phyloP scores from a whole-genome alignment of 2,329 filamentous ascomycete species.

The Beauveria varroae region DNA sequence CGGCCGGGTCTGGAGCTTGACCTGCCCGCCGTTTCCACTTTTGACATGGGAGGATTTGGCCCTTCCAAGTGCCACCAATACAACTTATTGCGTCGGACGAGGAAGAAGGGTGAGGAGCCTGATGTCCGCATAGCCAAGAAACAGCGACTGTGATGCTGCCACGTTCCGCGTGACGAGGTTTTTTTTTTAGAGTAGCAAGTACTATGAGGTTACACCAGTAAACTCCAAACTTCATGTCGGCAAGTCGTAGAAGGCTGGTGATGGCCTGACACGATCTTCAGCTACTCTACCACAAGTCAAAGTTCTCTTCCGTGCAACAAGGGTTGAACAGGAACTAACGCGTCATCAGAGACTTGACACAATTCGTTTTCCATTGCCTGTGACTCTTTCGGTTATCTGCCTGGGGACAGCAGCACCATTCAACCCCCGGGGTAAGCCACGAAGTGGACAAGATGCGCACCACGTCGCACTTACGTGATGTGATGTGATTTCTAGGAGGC shows the following conservation, averaged over 20 bases:
- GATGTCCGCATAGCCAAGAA: neutral
- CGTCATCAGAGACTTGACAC: too few relatives aligned
- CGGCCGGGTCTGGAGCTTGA: neutral
- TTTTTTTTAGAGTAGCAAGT: neutral
- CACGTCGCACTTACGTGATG: neutral
- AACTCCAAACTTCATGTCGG: too few relatives aligned
- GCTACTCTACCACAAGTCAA: too few relatives aligned
- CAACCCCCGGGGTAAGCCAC: too few relatives aligned
- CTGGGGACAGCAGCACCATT: too few relatives aligned
- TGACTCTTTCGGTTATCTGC: too few relatives aligned
- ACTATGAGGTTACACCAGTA: too few relatives aligned
- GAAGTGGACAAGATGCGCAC: neutral
- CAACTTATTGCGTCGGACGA: neutral
- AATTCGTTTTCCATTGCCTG: too few relatives aligned
- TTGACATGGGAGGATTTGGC: neutral
- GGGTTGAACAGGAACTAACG: too few relatives aligned
- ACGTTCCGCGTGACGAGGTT: neutral
- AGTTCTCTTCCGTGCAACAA: too few relatives aligned
- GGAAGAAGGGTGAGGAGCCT: neutral
- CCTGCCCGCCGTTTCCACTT: neutral
- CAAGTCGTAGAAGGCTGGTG: too few relatives aligned
- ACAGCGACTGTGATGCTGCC: neutral
- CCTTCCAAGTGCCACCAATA: neutral
- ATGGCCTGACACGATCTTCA: too few relatives aligned
- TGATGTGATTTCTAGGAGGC: neutral